These are phyloP conservation scores for Phytopythium litorale DNA, from an alignment of 352 stramenopile genomes.

Conservation along the genomic window DNA sequence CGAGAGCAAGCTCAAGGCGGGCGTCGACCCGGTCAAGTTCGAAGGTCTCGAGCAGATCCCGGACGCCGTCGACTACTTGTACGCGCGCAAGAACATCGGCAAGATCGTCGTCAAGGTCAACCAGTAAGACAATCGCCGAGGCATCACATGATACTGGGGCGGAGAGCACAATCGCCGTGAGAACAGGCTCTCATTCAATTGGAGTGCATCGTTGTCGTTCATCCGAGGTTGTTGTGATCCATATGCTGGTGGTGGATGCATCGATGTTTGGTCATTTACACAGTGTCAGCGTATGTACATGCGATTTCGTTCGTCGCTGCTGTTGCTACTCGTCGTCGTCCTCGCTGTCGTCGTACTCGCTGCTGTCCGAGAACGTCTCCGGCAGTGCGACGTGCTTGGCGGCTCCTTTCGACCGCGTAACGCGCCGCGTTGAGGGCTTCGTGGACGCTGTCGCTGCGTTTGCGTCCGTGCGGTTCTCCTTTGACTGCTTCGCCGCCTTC, in stretches of 20 bases:
- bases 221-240: background rate
- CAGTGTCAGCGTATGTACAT: background rate
- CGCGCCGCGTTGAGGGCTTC: background rate
- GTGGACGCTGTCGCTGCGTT: background rate
- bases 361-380: background rate
- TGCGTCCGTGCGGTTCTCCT: background rate
- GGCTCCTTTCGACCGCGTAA: background rate
- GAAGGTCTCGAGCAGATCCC: constrained; percentile 55
- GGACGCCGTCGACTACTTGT: constrained; percentile 70
- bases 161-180: background rate
- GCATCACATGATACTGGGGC: too few relatives aligned
- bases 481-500: background rate
- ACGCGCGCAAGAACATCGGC: constrained; percentile 73
- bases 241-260: background rate
- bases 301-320: background rate
- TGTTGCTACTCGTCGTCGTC: background rate
- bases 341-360: constrained; percentile 5
- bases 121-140: too few relatives aligned
- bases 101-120: constrained; percentile 83
- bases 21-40: constrained; percentile 41
- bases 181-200: background rate
- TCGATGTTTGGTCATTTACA: background rate
- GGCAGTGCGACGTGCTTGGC: constrained; percentile 2
- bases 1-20: constrained; percentile 43
- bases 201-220: background rate